Conservation (phyloP, 2,329 filamentous ascomycete genomes). For the Rutstroemia sp. region DNA sequence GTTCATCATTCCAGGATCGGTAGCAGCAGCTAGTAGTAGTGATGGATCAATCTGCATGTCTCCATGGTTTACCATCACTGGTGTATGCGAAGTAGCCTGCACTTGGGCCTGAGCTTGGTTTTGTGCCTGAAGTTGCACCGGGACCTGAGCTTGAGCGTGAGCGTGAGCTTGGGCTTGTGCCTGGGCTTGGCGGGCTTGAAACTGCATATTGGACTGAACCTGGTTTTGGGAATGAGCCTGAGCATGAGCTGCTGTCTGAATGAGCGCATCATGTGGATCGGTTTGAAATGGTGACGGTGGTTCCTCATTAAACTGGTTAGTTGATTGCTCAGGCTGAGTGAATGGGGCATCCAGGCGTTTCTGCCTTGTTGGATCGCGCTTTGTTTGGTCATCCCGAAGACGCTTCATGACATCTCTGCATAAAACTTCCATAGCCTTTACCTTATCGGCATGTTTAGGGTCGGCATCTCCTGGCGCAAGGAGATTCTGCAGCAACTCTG, state of each 20-base stretch:
- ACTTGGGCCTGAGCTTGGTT: constrained; percentile 16
- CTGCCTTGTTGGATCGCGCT: constrained; percentile 42
- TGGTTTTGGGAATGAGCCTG: constrained; percentile 27
- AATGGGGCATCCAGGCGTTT: constrained; percentile 28
- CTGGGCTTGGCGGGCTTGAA: constrained; percentile 11
- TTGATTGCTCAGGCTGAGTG: constrained; percentile 15
- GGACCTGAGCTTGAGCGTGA: constrained; percentile 17
- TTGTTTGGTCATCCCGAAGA: constrained; percentile 58
- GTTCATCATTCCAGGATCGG: constrained; percentile 28
- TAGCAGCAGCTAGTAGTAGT: constrained; percentile 46
- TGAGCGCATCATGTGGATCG: constrained; percentile 21
- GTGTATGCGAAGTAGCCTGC: constrained; percentile 17
- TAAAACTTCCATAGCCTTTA: constrained; percentile 62
- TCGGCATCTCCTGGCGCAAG: constrained; percentile 45
- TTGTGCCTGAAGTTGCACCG: constrained; percentile 17
- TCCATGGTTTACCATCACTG: constrained; percentile 32
- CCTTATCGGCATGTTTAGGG: constrained; percentile 45
- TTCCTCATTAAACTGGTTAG: constrained; percentile 22
- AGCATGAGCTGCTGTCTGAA: constrained; percentile 23
- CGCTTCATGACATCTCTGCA: constrained; percentile 74
- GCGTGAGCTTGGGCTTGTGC: constrained; percentile 15
- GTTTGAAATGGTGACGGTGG: constrained; percentile 20
- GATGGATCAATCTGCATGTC: constrained; percentile 58
- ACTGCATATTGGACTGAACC: constrained; percentile 13
- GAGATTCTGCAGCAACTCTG: constrained; percentile 45